These are phyloP conservation scores for Cokeromyces recurvatus DNA, from an alignment of 371 early-diverging fungal genomes.

Conservation along the genomic window DNA sequence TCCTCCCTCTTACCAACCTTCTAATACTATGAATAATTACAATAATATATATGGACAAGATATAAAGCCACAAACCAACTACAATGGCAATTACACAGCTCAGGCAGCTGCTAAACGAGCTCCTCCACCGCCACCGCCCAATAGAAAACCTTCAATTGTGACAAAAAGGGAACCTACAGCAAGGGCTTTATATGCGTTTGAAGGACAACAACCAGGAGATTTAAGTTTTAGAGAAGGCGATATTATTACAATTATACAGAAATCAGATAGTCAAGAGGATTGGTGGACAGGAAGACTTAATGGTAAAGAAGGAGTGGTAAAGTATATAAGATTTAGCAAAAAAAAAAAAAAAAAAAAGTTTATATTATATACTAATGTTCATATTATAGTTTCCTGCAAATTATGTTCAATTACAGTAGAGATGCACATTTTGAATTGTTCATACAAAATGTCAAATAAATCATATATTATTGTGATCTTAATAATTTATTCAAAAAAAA, in stretches of 20 bases:
- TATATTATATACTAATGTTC: too few species aligned
- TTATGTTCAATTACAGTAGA: slow-evolving; percentile 52
- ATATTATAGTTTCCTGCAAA: slow-evolving; percentile 76
- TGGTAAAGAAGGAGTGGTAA: slow-evolving; percentile 62
- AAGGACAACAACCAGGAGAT: slow-evolving; percentile 71
- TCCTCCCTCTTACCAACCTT: slow-evolving; percentile 3
- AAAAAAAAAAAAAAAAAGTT: too few species aligned
- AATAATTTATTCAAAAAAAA: too few species aligned
- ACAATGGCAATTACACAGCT: neutral
- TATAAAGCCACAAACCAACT: slow-evolving; percentile 1
- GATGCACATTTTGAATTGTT: too few species aligned
- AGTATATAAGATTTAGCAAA: too few species aligned
- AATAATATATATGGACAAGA: slow-evolving; percentile 10
- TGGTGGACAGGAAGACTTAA: slow-evolving; percentile 81
- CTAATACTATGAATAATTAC: neutral
- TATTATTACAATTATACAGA: slow-evolving; percentile 64
- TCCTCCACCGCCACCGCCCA: slow-evolving; percentile 41
- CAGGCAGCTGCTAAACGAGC: slow-evolving; percentile 18
- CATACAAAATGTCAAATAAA: too few species aligned
- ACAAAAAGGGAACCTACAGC: slow-evolving; percentile 51
- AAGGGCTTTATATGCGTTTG: slow-evolving; percentile 73
- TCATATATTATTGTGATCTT: too few species aligned
- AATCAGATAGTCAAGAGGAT: slow-evolving; percentile 67
- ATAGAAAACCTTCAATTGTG: slow-evolving; percentile 18
- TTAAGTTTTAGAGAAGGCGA: slow-evolving; percentile 75